Conservation (phyloP, 1,284 basidiomycete genomes). For the Ustilago cynodontis region DNA sequence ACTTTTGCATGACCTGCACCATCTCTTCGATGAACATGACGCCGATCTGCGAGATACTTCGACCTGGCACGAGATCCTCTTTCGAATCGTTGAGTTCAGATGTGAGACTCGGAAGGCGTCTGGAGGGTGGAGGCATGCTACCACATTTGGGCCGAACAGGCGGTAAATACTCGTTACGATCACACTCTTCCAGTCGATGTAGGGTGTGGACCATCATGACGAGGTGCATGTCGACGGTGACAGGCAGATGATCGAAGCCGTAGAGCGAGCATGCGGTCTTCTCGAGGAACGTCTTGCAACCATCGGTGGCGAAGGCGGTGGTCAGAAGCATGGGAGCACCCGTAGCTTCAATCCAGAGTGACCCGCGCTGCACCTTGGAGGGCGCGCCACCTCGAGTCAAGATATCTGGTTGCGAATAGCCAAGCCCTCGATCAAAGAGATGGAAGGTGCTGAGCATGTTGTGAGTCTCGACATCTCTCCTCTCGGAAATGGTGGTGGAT, state of each 20-base stretch:
- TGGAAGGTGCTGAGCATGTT: conserved; percentile 42
- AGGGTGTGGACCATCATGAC: conserved; percentile 43
- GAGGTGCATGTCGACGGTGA: conserved; percentile 41
- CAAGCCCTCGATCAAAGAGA: conserved; percentile 48
- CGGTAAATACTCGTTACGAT: conserved; percentile 48
- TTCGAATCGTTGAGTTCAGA: conserved; percentile 22
- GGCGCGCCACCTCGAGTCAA: conserved; percentile 10
- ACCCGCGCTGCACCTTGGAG: conserved; percentile 20
- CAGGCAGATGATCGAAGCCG: conserved; percentile 37
- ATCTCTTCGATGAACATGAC: conserved; percentile 48
- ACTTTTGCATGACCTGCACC: conserved; percentile 49
- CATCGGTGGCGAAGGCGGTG: conserved; percentile 41
- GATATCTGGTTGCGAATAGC: conserved; percentile 46
- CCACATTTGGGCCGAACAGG: conserved; percentile 18
- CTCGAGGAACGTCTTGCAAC: conserved; percentile 51
- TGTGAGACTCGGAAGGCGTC: conserved; percentile 23
- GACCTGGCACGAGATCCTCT: conserved; percentile 11
- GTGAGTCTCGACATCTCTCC: conserved; percentile 31
- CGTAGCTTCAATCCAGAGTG: conserved; percentile 41
- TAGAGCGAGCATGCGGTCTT: conserved; percentile 47
- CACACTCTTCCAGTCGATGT: conserved; percentile 39
- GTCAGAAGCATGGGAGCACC: conserved; percentile 47
- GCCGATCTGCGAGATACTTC: conserved; percentile 50
- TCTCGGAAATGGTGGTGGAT: conserved; percentile 20
- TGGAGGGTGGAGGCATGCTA: conserved; percentile 29